Conservation (phyloP, 495 filamentous ascomycete genomes). For the Immersiella caudata region DNA sequence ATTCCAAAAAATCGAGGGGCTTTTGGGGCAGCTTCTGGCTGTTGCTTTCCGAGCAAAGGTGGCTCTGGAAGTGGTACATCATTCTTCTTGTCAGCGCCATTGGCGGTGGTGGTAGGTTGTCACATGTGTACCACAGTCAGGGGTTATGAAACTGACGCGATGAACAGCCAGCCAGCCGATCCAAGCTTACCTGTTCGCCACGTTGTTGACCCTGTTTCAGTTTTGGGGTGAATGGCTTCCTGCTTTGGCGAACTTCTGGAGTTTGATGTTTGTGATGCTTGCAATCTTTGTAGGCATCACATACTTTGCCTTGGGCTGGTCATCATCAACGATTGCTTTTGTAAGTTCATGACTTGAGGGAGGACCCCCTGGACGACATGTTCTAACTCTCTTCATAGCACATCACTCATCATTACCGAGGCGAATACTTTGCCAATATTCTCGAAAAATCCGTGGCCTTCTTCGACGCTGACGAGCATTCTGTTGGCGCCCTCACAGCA, state of each 20-base stretch:
- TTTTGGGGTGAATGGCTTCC: conserved; percentile 45
- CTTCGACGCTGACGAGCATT: conserved; percentile 57
- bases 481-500: conserved; percentile 53
- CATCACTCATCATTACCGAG: conserved; percentile 56
- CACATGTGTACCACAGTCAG: not conserved
- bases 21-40: conserved; percentile 49
- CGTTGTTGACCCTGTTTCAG: conserved; percentile 52
- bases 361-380: not conserved
- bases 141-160: conserved; percentile 21
- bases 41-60: conserved; percentile 53
- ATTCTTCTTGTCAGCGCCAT: conserved; percentile 51
- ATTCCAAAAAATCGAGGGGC: conserved; percentile 35
- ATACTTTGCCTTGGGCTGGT: conserved; percentile 58
- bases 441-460: conserved; percentile 59
- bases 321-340: conserved; percentile 55
- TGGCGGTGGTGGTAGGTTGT: conserved; percentile 53
- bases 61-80: conserved; percentile 51
- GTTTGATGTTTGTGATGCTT: conserved; percentile 66
- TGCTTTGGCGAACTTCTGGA: conserved; percentile 59
- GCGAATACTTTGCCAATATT: conserved; percentile 63
- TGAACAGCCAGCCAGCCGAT: conserved; percentile 46
- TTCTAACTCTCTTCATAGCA: conserved; percentile 34
- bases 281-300: conserved; percentile 53
- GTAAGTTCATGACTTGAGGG: conserved; percentile 38
- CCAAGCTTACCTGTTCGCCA: conserved; percentile 55